Base-by-base conservation (phyloP, 2,329 filamentous ascomycete genomes). In the Lachnellula willkommii region DNA sequence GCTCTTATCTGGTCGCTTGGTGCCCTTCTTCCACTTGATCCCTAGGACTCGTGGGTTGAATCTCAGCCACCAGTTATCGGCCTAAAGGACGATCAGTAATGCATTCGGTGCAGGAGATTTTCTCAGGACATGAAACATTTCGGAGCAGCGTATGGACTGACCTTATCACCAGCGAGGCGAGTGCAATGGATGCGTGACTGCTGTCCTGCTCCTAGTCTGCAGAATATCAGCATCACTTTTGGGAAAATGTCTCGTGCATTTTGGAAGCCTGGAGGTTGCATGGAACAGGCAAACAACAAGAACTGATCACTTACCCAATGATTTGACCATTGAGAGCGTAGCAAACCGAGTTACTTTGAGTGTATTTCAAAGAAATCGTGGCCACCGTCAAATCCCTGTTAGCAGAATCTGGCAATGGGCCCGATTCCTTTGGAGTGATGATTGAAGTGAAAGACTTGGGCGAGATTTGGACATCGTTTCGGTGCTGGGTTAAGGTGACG, bases 41-140 rank as follows among this genome's bases (percentile, higher is more conserved):
- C 78, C 80, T 50, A 97, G 81, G 12, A 94, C 89, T 52, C 90
- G 87, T 65, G 90, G 87, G 78, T 96, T 89, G 84, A 97, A 97
- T 68, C 94, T 89, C 80, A 99, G 88, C 94, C 93, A 99, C 93
- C 93, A 97, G 80, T 95, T 96, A 75, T 99, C 94, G 49, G 92
- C 90, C 37, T 40, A 40, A 40, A 17, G 15, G 5, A 40, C 2
- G n/a, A 17, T 40, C 17, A 40, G 37, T 17, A 17, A n/a, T 17
- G 37, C 14, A 40, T n/a, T 17, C 14, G n/a, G 37, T 8, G 37
- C 2, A 40, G n/a, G n/a, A n/a, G n/a, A 17, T 7, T 40, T 15
- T 40, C 37, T 40, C 37, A 8, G 6, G 6, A 17, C 17, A 40
- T 40, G 15, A 40, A 12, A 40, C 37, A 40, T 40, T 12, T n/a